Base-by-base conservation (phyloP, 768 basidiomycete genomes). In the Xerocomellus dryophilus region DNA sequence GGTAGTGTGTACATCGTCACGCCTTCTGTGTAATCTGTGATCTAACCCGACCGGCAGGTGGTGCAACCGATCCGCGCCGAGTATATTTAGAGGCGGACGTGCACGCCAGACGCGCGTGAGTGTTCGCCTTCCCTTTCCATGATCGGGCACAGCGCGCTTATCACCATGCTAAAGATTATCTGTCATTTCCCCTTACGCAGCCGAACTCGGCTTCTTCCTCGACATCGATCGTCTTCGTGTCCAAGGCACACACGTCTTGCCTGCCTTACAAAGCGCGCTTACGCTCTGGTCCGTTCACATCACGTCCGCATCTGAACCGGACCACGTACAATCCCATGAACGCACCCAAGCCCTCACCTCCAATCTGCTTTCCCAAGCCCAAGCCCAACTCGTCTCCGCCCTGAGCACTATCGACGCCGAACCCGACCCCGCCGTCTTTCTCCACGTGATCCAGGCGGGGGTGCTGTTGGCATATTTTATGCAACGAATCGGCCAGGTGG, bases 171-270 rank as follows among this genome's bases (percentile, higher is more conserved):
- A 40, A 54, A 70, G 69, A 9, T 29, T 70, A 43, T 51, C 60
- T 21, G 40, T 53, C 25, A 84, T 92, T 62, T 65, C 83, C 11
- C 80, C 78, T 15, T 76, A 87, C 59, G 76, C 80, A 0, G 65
- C 73, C 34, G 78, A 83, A 59, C 76, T 88, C 53, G 85, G 85
- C 5, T 83, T 90, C 62, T 90, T 89, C 67, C 79, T 91, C 51
- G 68, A 82, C 57, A 42, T 70, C 4, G 58, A 68, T 6, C 77
- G 82, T 4, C 81, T 87, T 51, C 71, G 73, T 5, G 63, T 72
- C 38, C 61, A 74, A 8, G 66, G 72, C 10, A 57, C 66, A 15
- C 74, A 75, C 8, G 76, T 82, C 31, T 69, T 79, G 5, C 76
- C 78, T 10, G 78, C 79, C 5, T 69, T 85, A 5, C 70, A 79